Conservation (phyloP, 495 filamentous ascomycete species). For the Pseudotulostoma volvatum region DNA sequence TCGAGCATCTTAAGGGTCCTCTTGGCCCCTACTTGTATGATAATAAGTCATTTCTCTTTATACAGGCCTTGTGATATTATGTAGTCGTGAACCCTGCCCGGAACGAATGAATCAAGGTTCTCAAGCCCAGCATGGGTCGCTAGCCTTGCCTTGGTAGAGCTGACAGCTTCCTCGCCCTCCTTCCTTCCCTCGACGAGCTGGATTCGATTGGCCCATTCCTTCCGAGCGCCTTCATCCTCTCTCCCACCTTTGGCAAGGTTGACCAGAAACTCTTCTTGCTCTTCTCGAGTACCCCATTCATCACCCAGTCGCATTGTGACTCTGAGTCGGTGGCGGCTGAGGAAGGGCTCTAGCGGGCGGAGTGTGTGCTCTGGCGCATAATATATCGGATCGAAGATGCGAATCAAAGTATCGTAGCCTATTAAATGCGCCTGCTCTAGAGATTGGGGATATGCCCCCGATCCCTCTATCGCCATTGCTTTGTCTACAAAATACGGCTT, state of each 20-base stretch:
- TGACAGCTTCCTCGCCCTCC: constrained; percentile 42
- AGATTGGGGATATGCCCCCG: constrained; percentile 29
- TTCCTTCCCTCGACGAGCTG: constrained; percentile 47
- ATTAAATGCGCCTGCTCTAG: constrained; percentile 60
- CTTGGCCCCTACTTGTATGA: too few relatives aligned
- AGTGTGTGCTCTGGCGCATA: constrained; percentile 45
- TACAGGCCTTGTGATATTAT: constrained; percentile 27
- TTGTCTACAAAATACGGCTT: constrained; percentile 80
- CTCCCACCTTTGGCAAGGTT: constrained; percentile 32
- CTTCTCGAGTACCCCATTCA: constrained; percentile 43
- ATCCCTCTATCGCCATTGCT: constrained; percentile 44
- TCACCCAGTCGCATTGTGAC: constrained; percentile 57
- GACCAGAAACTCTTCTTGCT: constrained; percentile 43
- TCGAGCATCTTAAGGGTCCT: too few relatives aligned
- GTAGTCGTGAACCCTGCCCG: constrained; percentile 44
- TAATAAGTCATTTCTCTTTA: constrained; percentile 4
- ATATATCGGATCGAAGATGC: constrained; percentile 72
- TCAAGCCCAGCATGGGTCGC: constrained; percentile 38
- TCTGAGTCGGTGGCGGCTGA: constrained; percentile 49
- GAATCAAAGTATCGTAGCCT: constrained; percentile 76
- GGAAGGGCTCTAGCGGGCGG: constrained; percentile 46
- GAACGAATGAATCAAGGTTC: constrained; percentile 45
- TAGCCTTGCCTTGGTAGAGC: constrained; percentile 64
- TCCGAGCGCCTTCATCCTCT: constrained; percentile 39
- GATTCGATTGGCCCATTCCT: constrained; percentile 54